Percentiles rank a stretch among this genome's conserved stretches.
Conservation (phyloP, 192 early-diverging fungal genomes). For the Lunasporangiospora selenospora region DNA sequence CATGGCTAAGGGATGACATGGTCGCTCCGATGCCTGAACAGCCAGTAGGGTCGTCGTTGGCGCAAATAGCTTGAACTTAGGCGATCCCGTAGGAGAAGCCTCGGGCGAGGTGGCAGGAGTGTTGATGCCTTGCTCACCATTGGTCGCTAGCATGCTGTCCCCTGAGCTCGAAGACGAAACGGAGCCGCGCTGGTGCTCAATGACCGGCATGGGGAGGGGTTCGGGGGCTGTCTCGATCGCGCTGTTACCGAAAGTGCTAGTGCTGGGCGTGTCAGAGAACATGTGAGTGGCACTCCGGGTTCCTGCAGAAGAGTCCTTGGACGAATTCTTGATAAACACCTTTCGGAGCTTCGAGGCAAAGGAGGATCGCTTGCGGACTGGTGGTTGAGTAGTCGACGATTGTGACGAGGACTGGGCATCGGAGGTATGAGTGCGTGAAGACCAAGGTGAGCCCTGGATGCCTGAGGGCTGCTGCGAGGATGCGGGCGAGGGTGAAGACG, state of each 20-base stretch:
- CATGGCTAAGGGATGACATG: neutral
- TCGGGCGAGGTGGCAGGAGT: conserved; percentile 38
- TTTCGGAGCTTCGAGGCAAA: conserved; percentile 38
- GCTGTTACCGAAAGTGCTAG: neutral
- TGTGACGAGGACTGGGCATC: neutral
- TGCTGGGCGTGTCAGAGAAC: neutral
- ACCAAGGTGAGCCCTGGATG: neutral
- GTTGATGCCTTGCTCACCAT: neutral
- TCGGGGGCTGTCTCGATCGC: neutral
- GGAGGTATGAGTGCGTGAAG: neutral
- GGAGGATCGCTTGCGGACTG: conserved; percentile 15
- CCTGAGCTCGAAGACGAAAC: conserved; percentile 39
- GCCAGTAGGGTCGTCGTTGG: neutral
- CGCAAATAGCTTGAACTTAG: conserved; percentile 14
- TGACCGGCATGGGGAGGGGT: too few species aligned
- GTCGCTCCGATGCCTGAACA: neutral
- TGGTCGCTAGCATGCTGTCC: conserved; percentile 17
- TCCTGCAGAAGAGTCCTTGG: neutral
- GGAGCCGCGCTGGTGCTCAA: conserved; percentile 28
- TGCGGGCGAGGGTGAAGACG: conserved; percentile 2
- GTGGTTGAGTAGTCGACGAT: neutral
- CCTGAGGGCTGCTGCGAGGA: neutral
- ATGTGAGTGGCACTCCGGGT: neutral
- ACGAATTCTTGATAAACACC: conserved; percentile 20
- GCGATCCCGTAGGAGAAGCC: conserved; percentile 28